phyloP scores from a whole-genome alignment of 441 rosid genomes.

The Manihot esculenta region DNA sequence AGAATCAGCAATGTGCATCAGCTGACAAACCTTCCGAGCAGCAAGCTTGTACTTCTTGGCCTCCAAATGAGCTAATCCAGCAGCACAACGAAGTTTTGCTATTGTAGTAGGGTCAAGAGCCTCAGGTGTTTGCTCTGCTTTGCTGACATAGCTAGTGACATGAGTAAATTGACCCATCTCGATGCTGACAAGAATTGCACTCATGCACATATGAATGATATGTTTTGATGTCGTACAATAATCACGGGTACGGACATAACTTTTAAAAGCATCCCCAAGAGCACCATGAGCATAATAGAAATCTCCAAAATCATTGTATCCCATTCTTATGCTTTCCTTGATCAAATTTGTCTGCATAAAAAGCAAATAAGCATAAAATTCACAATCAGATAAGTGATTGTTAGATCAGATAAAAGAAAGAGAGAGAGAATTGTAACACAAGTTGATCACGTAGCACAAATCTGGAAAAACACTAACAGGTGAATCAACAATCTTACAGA shows the following conservation, averaged over 20 bases:
- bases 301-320: constrained; percentile 97
- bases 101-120: constrained; percentile 60
- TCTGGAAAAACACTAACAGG: neutral
- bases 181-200: constrained; percentile 89
- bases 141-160: constrained; percentile 41
- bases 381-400: neutral
- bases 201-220: constrained; percentile 90
- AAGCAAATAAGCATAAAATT: neutral
- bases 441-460: neutral
- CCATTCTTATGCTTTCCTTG: constrained; percentile 98
- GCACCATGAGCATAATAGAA: constrained; percentile 83
- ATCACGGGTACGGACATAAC: constrained; percentile 86
- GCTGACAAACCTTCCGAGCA: constrained; percentile 45
- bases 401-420: too few relatives aligned
- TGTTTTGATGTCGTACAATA: constrained; percentile 97
- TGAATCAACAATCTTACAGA: neutral
- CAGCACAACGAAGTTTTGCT: constrained; percentile 85
- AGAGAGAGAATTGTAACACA: too few relatives aligned
- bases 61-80: constrained; percentile 77
- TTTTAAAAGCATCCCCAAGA: constrained; percentile 86
- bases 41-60: constrained; percentile 90
- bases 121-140: constrained; percentile 89
- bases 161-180: constrained; percentile 98
- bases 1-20: neutral
- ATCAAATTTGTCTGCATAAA: constrained; percentile 85